Evolutionary conservation across 208 protist species (phyloP).

Genomic region (Vickermania spadyakhi): DNA sequence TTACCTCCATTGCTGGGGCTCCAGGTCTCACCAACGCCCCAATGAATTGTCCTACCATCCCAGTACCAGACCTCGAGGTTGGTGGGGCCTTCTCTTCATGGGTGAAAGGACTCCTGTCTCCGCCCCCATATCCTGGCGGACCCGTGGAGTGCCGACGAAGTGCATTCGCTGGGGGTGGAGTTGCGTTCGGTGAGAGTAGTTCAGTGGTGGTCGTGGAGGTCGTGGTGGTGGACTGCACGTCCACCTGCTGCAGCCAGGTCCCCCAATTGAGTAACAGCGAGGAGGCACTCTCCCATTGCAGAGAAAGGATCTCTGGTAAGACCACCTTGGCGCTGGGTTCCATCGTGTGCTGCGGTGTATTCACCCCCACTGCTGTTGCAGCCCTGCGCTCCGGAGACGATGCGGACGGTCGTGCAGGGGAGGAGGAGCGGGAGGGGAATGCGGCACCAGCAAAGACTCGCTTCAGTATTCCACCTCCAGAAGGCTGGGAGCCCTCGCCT

Average conservation of each 20-base stretch:
- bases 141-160: background rate
- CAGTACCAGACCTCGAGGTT: background rate
- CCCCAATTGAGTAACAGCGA: slow-evolving; percentile 53
- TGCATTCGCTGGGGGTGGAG: background rate
- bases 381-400: background rate
- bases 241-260: slow-evolving; percentile 48
- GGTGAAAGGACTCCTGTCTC: too few relatives aligned
- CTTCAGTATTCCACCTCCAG: too few relatives aligned
- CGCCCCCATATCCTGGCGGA: background rate
- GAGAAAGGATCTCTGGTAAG: background rate
- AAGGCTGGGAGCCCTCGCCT: background rate
- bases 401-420: background rate
- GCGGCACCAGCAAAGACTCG: too few relatives aligned
- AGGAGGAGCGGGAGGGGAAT: background rate
- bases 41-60: background rate
- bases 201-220: slow-evolving; percentile 5
- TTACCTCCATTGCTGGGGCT: background rate
- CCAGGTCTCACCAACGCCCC: background rate
- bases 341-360: background rate
- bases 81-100: background rate
- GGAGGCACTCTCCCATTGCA: background rate
- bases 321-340: background rate
- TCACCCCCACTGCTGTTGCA: background rate
- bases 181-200: slow-evolving; percentile 4
- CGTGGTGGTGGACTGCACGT: slow-evolving; percentile 10